These are phyloP conservation scores for Rhizophora mangle DNA, from an alignment of 345 rosid genomes.

Conservation along the genomic window DNA sequence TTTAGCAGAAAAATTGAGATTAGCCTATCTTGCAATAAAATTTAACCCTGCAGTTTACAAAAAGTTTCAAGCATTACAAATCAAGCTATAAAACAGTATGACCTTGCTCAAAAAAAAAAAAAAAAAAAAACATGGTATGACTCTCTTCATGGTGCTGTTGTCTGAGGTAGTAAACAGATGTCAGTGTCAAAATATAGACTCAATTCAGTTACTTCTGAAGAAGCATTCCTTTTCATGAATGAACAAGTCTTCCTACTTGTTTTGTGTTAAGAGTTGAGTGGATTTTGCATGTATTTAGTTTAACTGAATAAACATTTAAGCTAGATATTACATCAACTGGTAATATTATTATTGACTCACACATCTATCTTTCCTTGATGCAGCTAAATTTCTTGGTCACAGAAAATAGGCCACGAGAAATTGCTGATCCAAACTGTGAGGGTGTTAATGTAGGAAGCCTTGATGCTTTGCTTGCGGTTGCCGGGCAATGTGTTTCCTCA, in stretches of 20 bases:
- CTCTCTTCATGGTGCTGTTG: too few species aligned
- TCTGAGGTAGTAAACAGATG: too few species aligned
- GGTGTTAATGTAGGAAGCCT: conserved; percentile 75
- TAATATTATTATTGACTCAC: neutral
- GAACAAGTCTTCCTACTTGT: neutral
- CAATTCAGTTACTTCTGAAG: neutral
- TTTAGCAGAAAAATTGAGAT: neutral
- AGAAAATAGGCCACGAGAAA: conserved; percentile 69
- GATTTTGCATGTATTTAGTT: neutral
- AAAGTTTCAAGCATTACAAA: too few species aligned
- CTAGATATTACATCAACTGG: neutral
- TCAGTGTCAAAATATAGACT: neutral
- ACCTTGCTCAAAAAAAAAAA: too few species aligned
- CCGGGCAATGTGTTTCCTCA: conserved; percentile 74
- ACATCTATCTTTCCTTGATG: conserved; percentile 20
- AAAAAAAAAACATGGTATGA: too few species aligned
- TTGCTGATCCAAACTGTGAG: conserved; percentile 65
- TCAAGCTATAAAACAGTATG: too few species aligned
- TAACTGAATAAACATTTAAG: neutral
- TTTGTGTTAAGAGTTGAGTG: neutral
- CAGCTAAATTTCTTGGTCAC: conserved; percentile 80
- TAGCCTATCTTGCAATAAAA: neutral
- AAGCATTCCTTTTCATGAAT: neutral
- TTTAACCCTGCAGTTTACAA: too few species aligned
- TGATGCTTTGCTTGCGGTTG: conserved; percentile 77